These are phyloP conservation scores for Aegilops bicornis DNA, from an alignment of 176 grass and related monocot species.

Conservation along the genomic window DNA sequence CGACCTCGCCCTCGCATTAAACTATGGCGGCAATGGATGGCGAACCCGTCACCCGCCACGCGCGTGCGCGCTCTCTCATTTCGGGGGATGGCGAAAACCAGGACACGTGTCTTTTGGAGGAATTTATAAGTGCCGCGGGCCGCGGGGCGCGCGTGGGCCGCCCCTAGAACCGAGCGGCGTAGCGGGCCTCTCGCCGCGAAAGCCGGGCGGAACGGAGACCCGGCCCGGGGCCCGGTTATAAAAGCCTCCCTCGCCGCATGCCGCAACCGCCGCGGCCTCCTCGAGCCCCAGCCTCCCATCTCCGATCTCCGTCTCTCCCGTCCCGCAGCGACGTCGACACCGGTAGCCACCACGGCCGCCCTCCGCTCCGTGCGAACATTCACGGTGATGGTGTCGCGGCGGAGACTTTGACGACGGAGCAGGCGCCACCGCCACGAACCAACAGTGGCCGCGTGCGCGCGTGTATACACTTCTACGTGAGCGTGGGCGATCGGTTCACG, in stretches of 20 bases:
- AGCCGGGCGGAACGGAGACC: neutral
- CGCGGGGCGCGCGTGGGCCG: neutral
- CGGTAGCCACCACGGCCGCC: neutral
- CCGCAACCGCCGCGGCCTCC: neutral
- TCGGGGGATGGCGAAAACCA: neutral
- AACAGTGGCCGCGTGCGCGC: neutral
- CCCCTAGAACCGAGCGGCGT: neutral
- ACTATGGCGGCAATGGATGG: neutral
- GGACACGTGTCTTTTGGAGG: neutral
- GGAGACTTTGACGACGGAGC: constrained; percentile 16
- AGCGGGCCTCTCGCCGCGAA: constrained; percentile 2
- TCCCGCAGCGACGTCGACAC: neutral
- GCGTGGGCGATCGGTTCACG: neutral
- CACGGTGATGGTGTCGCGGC: neutral
- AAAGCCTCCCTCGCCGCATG: neutral
- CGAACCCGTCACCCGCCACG: neutral
- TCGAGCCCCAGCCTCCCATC: neutral
- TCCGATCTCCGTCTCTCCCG: neutral
- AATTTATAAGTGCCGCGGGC: neutral
- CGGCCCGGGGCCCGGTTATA: neutral
- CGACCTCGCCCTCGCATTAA: constrained; percentile 2
- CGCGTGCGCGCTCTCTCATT: neutral
- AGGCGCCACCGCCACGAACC: neutral
- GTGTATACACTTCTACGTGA: neutral
- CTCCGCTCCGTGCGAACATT: neutral